Evolutionary conservation across 192 early-diverging fungal genomes (phyloP).

Genomic region (Coemansia sp.): DNA sequence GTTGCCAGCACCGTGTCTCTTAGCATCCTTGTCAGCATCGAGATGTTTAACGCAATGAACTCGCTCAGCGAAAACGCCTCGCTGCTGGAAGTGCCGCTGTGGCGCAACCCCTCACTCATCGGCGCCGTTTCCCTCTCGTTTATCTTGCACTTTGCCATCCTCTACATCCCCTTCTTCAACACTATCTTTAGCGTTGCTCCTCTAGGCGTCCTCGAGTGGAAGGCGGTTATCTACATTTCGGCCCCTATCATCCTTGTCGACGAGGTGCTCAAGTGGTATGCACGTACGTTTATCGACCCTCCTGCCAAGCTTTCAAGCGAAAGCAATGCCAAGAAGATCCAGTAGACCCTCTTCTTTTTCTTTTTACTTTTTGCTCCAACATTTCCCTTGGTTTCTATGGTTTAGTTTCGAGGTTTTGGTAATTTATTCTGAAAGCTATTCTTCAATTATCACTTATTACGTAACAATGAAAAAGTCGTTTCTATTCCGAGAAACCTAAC

Average conservation of each 20-base stretch:
- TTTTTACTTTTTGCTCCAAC: too few species aligned
- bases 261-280: constrained; percentile 84
- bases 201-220: constrained; percentile 88
- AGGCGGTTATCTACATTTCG: constrained; percentile 86
- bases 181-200: constrained; percentile 89
- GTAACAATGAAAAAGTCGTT: too few species aligned
- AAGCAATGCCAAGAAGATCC: constrained; percentile 17
- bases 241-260: constrained; percentile 91
- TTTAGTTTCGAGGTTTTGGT: too few species aligned
- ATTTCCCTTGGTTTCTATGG: too few species aligned
- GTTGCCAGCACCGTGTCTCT: constrained; percentile 95
- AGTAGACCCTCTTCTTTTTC: too few species aligned
- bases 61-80: constrained; percentile 95
- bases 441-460: too few species aligned
- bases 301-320: constrained; percentile 10
- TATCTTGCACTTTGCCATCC: constrained; percentile 92
- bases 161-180: constrained; percentile 97
- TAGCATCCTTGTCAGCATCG: constrained; percentile 94
- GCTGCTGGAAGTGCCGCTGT: constrained; percentile 87
- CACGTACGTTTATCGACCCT: constrained; percentile 58
- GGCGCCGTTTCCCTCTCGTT: constrained; percentile 85
- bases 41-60: constrained; percentile 99
- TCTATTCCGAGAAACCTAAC: too few species aligned
- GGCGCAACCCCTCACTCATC: constrained; percentile 88
- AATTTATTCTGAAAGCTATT: too few species aligned